Conservation (phyloP, 164 flowering plant genomes). For the Stephania japonica region DNA sequence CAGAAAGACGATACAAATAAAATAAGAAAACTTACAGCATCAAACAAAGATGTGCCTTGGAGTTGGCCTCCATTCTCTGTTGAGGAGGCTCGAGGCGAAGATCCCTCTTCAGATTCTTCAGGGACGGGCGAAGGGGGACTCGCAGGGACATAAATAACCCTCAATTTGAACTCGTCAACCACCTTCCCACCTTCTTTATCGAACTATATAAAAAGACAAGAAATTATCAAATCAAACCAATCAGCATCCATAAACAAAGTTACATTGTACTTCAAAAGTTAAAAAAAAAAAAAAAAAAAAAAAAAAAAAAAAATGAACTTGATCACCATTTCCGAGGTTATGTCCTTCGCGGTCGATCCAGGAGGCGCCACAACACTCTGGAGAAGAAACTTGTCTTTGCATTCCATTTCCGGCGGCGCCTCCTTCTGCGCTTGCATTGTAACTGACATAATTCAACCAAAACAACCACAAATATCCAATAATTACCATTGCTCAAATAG, state of each 20-base stretch:
- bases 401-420: slow-evolving; percentile 70
- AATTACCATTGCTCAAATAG: neutral
- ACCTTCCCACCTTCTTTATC: slow-evolving; percentile 61
- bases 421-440: slow-evolving; percentile 92
- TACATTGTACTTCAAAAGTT: neutral
- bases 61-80: slow-evolving; percentile 43
- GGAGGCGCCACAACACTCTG: slow-evolving; percentile 54
- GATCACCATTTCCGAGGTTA: slow-evolving; percentile 63
- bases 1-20: neutral
- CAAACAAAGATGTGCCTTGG: slow-evolving; percentile 37
- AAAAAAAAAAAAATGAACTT: neutral
- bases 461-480: neutral
- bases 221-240: neutral
- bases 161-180: slow-evolving; percentile 77
- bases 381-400: slow-evolving; percentile 87
- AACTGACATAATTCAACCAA: slow-evolving; percentile 29
- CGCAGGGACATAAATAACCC: slow-evolving; percentile 75
- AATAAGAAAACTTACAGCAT: slow-evolving; percentile 41
- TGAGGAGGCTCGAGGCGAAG: slow-evolving; percentile 56
- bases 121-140: slow-evolving; percentile 94
- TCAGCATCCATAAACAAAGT: neutral
- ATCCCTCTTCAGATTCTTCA: slow-evolving; percentile 86
- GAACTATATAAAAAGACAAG: slow-evolving; percentile 48
- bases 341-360: slow-evolving; percentile 47
- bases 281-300: neutral